Base-by-base conservation (phyloP, 2,329 filamentous ascomycete genomes). In the Purpureocillium takamizusanense region DNA sequence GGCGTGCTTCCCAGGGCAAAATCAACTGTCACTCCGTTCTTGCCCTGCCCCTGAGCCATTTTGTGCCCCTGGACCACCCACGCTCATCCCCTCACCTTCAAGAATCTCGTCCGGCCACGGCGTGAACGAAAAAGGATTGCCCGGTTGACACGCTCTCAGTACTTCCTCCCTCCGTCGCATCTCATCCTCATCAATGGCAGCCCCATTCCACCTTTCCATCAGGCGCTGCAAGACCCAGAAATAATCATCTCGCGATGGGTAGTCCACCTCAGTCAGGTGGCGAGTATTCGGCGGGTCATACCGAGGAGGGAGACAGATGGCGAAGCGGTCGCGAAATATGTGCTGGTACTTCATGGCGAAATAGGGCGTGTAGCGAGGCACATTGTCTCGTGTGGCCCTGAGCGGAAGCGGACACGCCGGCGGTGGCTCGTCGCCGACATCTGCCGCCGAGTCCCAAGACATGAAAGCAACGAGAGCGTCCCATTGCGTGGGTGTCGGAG, bases 271-370 rank as follows among this genome's bases (percentile, higher is more conserved):
- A 7, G 15, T 12, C 6, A 33, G 11, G 16, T 4, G 11, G 10
- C 16, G 28, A 11, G n/a, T n/a, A 14, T 36, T 7, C 25, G 31
- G 31, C 16, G 10, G 12, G 9, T 33, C 31, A 10, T 16, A 33
- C 31, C 31, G 16, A 7, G n/a, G 14, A 2, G 31, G 31, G 8
- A 33, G 16, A 7, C 31, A 15, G 13, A 33, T 16, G 8, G 31
- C 31, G 31, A 33, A 33, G 9, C 31, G 31, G 31, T 33, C 31
- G 10, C 31, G 31, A 15, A 33, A 33, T 14, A 33, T 33, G 11
- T 33, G 31, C 31, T 33, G 31, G 31, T 33, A 33, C 11, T 33
- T 33, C 31, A 33, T 33, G 31, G 31, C 31, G 13, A 33, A 33
- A 7, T 33, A 33, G 4, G 16, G 31, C 16, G 31, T 33, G 11